Evolutionary conservation across 2,329 filamentous ascomycete genomes (phyloP).

Genomic region (Pyrenophora seminiperda): DNA sequence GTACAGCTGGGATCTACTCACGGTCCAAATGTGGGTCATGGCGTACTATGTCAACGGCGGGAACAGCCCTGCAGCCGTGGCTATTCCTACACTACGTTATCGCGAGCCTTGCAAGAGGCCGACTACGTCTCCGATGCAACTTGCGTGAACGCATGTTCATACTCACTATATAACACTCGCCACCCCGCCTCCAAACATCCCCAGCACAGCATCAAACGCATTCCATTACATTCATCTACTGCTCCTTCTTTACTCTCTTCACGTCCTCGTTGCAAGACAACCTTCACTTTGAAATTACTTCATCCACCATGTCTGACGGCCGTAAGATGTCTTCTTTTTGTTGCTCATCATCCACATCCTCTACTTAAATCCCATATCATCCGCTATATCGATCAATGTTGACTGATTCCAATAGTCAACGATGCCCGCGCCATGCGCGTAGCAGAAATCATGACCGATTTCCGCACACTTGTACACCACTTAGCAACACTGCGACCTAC

Average conservation of each 20-base stretch:
- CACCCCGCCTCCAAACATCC: constrained; percentile 34
- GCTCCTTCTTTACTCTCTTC: constrained; percentile 9
- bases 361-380: constrained; percentile 15
- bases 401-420: constrained; percentile 56
- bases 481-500: constrained; percentile 60
- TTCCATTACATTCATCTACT: constrained; percentile 15
- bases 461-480: constrained; percentile 64
- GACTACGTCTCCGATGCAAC: constrained; percentile 20
- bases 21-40: constrained; percentile 45
- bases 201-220: constrained; percentile 27
- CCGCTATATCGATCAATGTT: too few species aligned
- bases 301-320: constrained; percentile 60
- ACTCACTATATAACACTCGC: constrained; percentile 45
- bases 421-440: constrained; percentile 67
- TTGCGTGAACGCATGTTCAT: constrained; percentile 34
- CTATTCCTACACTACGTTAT: constrained; percentile 20
- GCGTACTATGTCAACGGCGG: constrained; percentile 43
- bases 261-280: constrained; percentile 23
- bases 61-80: constrained; percentile 41
- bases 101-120: constrained; percentile 35
- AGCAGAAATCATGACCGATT: constrained; percentile 68
- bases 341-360: neutral
- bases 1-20: constrained; percentile 47
- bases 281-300: constrained; percentile 7
- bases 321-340: constrained; percentile 52